phyloP scores from a whole-genome alignment of 2,329 filamentous ascomycete species.

The Fusarium palustre region DNA sequence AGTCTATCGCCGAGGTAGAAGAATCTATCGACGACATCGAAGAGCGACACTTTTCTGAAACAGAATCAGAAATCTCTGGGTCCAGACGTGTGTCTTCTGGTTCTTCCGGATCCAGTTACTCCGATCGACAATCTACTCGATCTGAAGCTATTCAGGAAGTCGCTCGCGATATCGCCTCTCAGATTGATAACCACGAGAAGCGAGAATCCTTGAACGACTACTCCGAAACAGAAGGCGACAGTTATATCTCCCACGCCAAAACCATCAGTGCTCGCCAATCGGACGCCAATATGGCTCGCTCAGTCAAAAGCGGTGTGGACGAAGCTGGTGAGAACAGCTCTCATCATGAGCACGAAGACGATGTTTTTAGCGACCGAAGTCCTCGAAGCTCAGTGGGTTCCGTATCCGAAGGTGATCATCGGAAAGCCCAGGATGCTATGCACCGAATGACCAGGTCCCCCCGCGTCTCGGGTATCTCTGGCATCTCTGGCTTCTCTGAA shows the following conservation, averaged over 20 bases:
- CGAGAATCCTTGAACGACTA: constrained; percentile 45
- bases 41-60: constrained; percentile 32
- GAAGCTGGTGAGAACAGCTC: constrained; percentile 60
- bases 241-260: constrained; percentile 46
- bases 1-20: constrained; percentile 15
- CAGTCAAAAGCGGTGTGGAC: constrained; percentile 38
- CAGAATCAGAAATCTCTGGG: constrained; percentile 33
- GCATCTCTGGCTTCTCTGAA: constrained; percentile 65
- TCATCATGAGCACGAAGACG: constrained; percentile 65
- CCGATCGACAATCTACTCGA: constrained; percentile 55
- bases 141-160: constrained; percentile 67
- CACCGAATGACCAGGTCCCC: constrained; percentile 52
- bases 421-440: constrained; percentile 50
- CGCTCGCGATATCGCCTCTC: constrained; percentile 62
- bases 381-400: constrained; percentile 68
- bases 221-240: constrained; percentile 38
- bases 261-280: constrained; percentile 43
- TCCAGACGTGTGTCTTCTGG: constrained; percentile 43
- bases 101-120: constrained; percentile 40
- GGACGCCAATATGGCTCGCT: constrained; percentile 37
- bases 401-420: constrained; percentile 54
- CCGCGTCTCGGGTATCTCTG: constrained; percentile 64
- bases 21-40: constrained; percentile 16
- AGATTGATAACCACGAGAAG: constrained; percentile 55
- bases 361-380: constrained; percentile 70